Evolutionary conservation across 306 rosid genomes (phyloP), one percentile per base, ranked within the genome.

Genomic region (Cucurbita ficifolia): DNA sequence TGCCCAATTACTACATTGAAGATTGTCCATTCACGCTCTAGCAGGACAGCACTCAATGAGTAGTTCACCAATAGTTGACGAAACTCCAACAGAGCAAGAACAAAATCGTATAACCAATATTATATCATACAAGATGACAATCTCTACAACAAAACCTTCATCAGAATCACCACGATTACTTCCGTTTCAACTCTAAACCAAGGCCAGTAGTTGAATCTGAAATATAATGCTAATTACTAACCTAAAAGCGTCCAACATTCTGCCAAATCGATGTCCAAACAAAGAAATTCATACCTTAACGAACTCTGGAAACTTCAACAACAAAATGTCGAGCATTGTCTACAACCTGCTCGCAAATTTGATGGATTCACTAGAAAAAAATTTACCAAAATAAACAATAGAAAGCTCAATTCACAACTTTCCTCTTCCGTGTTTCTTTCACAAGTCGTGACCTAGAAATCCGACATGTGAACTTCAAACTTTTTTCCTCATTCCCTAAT

Each of bases 381-480:
- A 36, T 62, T n/a, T 29, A 63, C 24, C 70, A 38, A 60, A 16
- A 60, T 11, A 5, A 60, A 35, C 6, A 33, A 39, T 29, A 10
- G 70, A 36, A 39, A 38, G 48, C 49, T 17, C 8, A 38, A 63
- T 50, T 63, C 70, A 18, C 29, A 39, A 62, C 49, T 9, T 62
- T 62, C 70, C 70, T 62, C 70, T 35, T 60, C 7, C 8, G 43
- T 7, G 21, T 14, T 60, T 33, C 67, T 17, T 38, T 9, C 17
- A 38, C 48, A 62, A 62, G 49, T 38, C 70, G 70, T 62, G 70
- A n/a, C 70, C 70, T 7, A 62, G 13, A 63, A 63, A 62, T 62
- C 46, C 36, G 36, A 9, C 5, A 1, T 7, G 42, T 35, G 10
- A 35, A 60, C 67, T 60, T 60, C 67, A 35, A 60, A 29, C 10